Evolutionary conservation across 2,329 filamentous ascomycete genomes (phyloP), one percentile per base, ranked within the genome.

Genomic region (Xylariaceae sp.): DNA sequence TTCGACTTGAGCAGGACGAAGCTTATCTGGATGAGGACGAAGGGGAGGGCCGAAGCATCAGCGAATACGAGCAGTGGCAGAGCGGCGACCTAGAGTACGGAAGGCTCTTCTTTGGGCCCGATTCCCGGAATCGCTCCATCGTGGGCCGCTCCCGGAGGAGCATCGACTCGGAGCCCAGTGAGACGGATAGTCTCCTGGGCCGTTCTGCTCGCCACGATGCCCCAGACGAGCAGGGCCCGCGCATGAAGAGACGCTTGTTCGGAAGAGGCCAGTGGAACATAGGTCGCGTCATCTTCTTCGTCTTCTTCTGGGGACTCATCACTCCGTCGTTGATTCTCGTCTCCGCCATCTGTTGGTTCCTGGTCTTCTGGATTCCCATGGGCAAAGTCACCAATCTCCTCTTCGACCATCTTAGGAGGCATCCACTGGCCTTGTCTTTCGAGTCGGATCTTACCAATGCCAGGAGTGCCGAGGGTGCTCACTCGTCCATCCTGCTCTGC

Each of bases 61-160:
- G 86, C 51, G 92, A 98, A 64, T 98, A 98, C 56, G 92, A 98
- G 59, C 88, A 94, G 61, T 98, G 92, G 92, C 92, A 98, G 63
- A 95, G 80, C 54, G 92, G 92, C 32, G 92, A 98, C 53, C 74
- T 98, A 21, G 92, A 98, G 59, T 88, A 96, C 57, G 92, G 92
- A 3, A 77, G 90, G 21, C 73, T 98, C 3, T 96, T 98, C 66
- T 98, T 98, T 57, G 93, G 92, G 0, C 92, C 92, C 3, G 77
- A 77, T 32, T 45, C 43, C 34, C 65, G 75, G 39, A 80, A 72
- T 47, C 77, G 84, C 33, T 93, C 88, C 5, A 78, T 96, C 32
- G 69, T 95, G 26, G 92, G 90, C 15, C 80, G 87, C 29, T 84
- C 88, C 40, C 77, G 92, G 52, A 80, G 86, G 51, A 95, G 90